Conservation (phyloP, 805 yeast species). For the Cyberlindnera sargentensis region DNA sequence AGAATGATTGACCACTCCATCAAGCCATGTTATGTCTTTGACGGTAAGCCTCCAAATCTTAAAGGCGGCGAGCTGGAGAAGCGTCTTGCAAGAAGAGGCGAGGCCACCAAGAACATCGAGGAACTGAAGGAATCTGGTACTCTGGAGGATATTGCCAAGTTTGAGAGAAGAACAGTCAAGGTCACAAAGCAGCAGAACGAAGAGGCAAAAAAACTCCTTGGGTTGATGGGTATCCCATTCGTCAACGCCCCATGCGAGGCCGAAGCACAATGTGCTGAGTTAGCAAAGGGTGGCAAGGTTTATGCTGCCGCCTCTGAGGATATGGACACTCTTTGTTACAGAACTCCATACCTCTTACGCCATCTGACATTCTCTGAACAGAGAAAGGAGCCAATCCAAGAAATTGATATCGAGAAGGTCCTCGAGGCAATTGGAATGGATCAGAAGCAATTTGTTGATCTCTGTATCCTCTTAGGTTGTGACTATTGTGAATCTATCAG, state of each 20-base stretch:
- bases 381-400: slow-evolving; percentile 86
- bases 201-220: slow-evolving; percentile 77
- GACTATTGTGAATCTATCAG: slow-evolving; percentile 94
- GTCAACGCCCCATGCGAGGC: slow-evolving; percentile 97
- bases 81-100: slow-evolving; percentile 72
- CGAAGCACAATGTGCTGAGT: slow-evolving; percentile 95
- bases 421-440: slow-evolving; percentile 74
- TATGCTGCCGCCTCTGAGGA: slow-evolving; percentile 98
- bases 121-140: slow-evolving; percentile 76
- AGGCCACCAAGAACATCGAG: slow-evolving; percentile 69
- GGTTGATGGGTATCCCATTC: slow-evolving; percentile 91
- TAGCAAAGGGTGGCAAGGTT: slow-evolving; percentile 85
- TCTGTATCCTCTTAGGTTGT: slow-evolving; percentile 91
- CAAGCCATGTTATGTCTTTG: slow-evolving; percentile 95
- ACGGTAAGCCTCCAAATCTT: slow-evolving; percentile 93
- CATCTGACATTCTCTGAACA: slow-evolving; percentile 94
- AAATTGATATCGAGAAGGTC: slow-evolving; percentile 60
- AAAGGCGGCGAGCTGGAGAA: slow-evolving; percentile 92
- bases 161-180: slow-evolving; percentile 80
- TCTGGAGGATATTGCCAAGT: slow-evolving; percentile 64
- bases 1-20: slow-evolving; percentile 88
- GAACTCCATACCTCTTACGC: slow-evolving; percentile 74
- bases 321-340: slow-evolving; percentile 96
- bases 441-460: slow-evolving; percentile 70
- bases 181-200: slow-evolving; percentile 90